Evolutionary conservation across 2,329 filamentous ascomycete genomes (phyloP).

Genomic region (Neofusicoccum sp.): DNA sequence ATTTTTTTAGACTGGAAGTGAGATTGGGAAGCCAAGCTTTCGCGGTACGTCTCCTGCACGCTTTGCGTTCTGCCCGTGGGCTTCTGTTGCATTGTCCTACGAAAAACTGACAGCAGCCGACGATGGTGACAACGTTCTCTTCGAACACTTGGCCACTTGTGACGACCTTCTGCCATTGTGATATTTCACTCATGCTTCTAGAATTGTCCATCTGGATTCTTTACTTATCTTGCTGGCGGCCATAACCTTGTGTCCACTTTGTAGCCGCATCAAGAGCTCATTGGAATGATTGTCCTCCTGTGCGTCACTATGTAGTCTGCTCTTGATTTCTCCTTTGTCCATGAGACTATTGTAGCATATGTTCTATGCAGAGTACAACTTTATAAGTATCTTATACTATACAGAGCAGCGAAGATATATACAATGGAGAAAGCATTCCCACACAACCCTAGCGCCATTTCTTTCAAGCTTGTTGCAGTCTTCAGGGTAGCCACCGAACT

Average conservation of each 20-base stretch:
- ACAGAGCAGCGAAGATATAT: no score
- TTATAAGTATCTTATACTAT: no score
- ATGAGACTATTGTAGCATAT: no score
- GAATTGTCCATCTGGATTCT: no score
- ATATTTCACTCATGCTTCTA: not conserved
- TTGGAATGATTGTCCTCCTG: no score
- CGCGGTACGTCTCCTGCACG: not conserved
- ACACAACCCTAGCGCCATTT: not conserved
- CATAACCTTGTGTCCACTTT: no score
- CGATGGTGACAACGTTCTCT: not conserved
- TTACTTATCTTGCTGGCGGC: no score
- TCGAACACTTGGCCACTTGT: not conserved
- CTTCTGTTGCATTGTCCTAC: accelerated
- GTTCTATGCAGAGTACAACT: no score
- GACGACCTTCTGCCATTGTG: not conserved
- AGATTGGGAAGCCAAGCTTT: not conserved
- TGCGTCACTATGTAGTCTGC: no score
- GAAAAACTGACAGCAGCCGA: not conserved
- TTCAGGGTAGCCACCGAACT: not conserved
- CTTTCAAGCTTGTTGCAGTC: not conserved
- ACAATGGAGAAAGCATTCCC: no score
- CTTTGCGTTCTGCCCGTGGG: not conserved
- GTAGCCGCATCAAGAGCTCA: no score
- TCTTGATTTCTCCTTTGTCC: no score
- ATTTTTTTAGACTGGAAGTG: not conserved